These are phyloP conservation scores for Amanita pseudoporphyria DNA, from an alignment of 768 basidiomycete genomes.

Conservation along the genomic window DNA sequence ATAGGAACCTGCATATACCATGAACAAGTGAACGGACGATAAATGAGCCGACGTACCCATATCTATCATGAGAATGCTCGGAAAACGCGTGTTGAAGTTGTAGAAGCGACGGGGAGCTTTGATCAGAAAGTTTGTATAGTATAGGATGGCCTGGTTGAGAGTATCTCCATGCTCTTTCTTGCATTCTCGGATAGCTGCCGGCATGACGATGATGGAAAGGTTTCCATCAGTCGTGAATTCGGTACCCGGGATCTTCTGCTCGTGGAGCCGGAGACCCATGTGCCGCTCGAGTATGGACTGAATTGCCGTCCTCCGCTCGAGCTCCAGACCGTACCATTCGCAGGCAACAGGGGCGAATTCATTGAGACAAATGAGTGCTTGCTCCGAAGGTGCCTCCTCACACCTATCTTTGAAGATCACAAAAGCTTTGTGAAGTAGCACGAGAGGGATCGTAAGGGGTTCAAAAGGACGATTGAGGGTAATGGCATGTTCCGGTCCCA, in stretches of 20 bases:
- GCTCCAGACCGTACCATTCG: neutral
- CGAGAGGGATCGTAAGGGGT: too few species aligned
- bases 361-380: neutral
- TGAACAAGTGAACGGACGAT: neutral
- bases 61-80: neutral
- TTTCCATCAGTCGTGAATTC: neutral
- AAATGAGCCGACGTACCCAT: too few species aligned
- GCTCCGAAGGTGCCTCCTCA: neutral
- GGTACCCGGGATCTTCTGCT: slow-evolving; percentile 1
- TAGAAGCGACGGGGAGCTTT: neutral
- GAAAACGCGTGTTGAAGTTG: neutral
- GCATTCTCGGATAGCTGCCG: neutral
- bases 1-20: neutral
- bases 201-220: neutral
- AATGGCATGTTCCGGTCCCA: neutral
- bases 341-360: neutral
- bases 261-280: neutral
- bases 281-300: neutral
- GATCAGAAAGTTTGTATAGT: neutral
- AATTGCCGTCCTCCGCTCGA: neutral
- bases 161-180: too few species aligned
- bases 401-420: neutral
- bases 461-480: too few species aligned
- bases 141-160: too few species aligned
- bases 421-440: too few species aligned